Evolutionary conservation across 148 eudicot species (phyloP).

Genomic region (Nyssa sinensis): DNA sequence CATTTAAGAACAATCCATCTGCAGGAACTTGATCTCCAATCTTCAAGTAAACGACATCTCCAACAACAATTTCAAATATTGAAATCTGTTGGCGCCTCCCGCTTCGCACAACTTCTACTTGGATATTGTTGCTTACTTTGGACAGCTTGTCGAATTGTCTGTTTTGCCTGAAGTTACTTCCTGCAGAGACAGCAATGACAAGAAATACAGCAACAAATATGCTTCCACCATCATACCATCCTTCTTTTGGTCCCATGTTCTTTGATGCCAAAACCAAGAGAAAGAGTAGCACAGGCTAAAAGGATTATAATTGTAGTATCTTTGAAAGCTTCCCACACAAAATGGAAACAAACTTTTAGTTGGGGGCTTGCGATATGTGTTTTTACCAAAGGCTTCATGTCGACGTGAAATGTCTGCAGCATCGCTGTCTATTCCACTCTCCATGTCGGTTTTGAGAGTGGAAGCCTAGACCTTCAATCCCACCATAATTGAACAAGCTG

Average conservation of each 20-base stretch:
- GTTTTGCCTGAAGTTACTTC: constrained; percentile 15
- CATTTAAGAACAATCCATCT: constrained; percentile 14
- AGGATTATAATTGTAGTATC: neutral
- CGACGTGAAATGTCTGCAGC: neutral
- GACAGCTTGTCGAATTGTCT: constrained; percentile 17
- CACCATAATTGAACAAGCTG: neutral
- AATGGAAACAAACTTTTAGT: neutral
- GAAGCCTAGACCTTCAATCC: neutral
- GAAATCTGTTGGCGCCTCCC: constrained; percentile 17
- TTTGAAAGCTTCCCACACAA: neutral
- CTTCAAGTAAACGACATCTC: constrained; percentile 16
- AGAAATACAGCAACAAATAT: constrained; percentile 16
- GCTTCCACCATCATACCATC: constrained; percentile 20
- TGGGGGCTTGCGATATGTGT: neutral
- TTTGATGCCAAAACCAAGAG: neutral
- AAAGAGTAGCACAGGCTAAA: neutral
- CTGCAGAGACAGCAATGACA: constrained; percentile 15
- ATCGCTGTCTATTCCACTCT: neutral
- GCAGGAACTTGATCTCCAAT: constrained; percentile 22
- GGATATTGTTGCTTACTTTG: constrained; percentile 15
- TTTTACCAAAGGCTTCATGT: neutral
- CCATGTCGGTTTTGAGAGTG: neutral
- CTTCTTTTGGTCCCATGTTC: constrained; percentile 16
- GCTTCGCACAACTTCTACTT: constrained; percentile 6
- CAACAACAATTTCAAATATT: constrained; percentile 13